Percentiles rank a stretch among this genome's conserved stretches.
Conservation (phyloP, 345 rosid species). For the Corchorus capsularis region DNA sequence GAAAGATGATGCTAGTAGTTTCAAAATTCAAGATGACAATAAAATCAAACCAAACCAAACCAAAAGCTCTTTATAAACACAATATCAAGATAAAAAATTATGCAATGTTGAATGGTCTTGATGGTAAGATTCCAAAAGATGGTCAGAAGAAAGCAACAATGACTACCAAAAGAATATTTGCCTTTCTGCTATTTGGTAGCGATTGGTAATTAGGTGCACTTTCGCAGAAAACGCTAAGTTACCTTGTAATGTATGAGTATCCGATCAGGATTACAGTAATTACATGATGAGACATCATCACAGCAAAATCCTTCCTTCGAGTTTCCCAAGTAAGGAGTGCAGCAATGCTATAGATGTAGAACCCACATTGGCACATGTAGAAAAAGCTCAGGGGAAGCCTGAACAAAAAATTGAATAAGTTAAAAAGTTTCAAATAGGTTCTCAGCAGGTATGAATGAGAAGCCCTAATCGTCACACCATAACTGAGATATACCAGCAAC, state of each 20-base stretch:
- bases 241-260: constrained; percentile 82
- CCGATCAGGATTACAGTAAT: constrained; percentile 76
- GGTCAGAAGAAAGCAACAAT: neutral
- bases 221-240: constrained; percentile 18
- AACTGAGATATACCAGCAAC: neutral
- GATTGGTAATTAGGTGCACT: constrained; percentile 10
- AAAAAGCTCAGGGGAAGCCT: constrained; percentile 68
- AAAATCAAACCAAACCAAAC: neutral
- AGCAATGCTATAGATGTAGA: constrained; percentile 75
- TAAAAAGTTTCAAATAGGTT: neutral
- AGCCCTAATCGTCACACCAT: neutral
- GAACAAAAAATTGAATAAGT: constrained; percentile 27
- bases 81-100: too few relatives aligned
- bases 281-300: constrained; percentile 99
- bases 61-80: neutral
- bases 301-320: constrained; percentile 91
- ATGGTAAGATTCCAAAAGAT: neutral
- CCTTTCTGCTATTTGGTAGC: constrained; percentile 2
- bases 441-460: neutral
- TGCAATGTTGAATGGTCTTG: neutral
- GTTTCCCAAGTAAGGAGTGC: constrained; percentile 95
- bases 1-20: neutral
- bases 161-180: constrained; percentile 1
- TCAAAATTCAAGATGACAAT: neutral
- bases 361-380: constrained; percentile 97